Percentiles rank a stretch among this genome's conserved stretches.
Conservation (phyloP, 2,329 filamentous ascomycete genomes). For the Colletotrichum tofieldiae region DNA sequence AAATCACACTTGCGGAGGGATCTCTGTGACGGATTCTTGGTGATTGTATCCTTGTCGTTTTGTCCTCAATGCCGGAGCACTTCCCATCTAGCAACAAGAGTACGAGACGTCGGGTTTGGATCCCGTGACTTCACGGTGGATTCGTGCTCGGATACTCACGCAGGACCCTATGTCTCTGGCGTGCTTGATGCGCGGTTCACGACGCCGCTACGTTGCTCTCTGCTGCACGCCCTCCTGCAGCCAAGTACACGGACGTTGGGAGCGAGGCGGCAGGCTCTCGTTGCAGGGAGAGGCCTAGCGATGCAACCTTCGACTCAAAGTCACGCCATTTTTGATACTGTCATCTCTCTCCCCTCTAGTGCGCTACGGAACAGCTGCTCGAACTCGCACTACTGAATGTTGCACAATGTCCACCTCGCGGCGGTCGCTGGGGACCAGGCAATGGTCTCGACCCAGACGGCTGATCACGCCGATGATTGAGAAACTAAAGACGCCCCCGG, state of each 20-base stretch:
- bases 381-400: not conserved
- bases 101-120: constrained; percentile 7
- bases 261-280: constrained; percentile 12
- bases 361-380: not conserved
- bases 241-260: constrained; percentile 20
- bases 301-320: constrained; percentile 33
- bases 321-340: constrained; percentile 25
- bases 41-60: not conserved
- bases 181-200: constrained; percentile 20
- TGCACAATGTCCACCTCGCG: not conserved
- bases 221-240: constrained; percentile 26
- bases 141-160: constrained; percentile 19
- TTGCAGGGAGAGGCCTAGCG: constrained; percentile 24
- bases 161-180: constrained; percentile 18
- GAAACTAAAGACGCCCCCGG: not conserved
- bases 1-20: not conserved
- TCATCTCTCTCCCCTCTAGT: not conserved
- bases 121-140: constrained; percentile 21
- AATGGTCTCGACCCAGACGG: not conserved
- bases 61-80: not conserved
- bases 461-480: not conserved
- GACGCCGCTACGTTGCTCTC: constrained; percentile 8
- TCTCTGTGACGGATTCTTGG: not conserved
- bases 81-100: not conserved
- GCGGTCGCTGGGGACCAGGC: not conserved